Evolutionary conservation across 495 filamentous ascomycete species (phyloP).

Genomic region (Pseudevernia furfuracea): DNA sequence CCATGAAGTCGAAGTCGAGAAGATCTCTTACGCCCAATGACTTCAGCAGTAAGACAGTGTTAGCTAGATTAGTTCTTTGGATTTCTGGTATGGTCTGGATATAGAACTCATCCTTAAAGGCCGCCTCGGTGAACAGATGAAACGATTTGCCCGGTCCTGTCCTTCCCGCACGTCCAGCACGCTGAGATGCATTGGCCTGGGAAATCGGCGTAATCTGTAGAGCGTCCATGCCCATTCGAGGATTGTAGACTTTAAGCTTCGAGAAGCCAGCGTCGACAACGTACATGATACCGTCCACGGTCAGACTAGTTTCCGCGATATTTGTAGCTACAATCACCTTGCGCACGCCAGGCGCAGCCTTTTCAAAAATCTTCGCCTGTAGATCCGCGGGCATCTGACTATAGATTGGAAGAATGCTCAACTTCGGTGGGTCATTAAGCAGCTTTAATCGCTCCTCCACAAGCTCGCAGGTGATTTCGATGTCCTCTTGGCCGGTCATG

Average conservation of each 20-base stretch:
- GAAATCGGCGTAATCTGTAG: conserved; percentile 97
- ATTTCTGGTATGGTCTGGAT: conserved; percentile 98
- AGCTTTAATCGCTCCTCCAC: conserved; percentile 82
- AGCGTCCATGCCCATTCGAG: conserved; percentile 98
- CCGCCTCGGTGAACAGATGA: conserved; percentile 87
- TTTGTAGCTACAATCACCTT: conserved; percentile 99
- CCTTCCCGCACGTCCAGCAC: conserved; percentile 86
- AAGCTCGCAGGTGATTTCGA: conserved; percentile 91
- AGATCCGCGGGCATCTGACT: conserved; percentile 98
- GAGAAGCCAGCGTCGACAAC: conserved; percentile 95
- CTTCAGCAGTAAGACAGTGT: conserved; percentile 90
- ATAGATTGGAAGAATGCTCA: conserved; percentile 96
- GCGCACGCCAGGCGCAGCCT: conserved; percentile 77
- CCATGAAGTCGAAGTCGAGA: conserved; percentile 98
- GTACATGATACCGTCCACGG: conserved; percentile 98
- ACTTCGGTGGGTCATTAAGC: conserved; percentile 88
- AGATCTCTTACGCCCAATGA: conserved; percentile 91
- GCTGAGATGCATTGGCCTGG: conserved; percentile 89
- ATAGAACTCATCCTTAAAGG: conserved; percentile 95
- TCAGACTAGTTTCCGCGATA: conserved; percentile 96
- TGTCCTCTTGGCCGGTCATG: conserved; percentile 99
- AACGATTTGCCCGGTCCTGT: conserved; percentile 96
- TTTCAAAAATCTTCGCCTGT: conserved; percentile 95
- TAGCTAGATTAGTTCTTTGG: conserved; percentile 89
- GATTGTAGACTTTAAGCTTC: conserved; percentile 98